A percentile compares a stretch with the other conserved stretches of the same genome.
These are phyloP conservation scores for Scytalidium lignicola DNA, from an alignment of 2,329 filamentous ascomycete genomes.

Conservation along the genomic window DNA sequence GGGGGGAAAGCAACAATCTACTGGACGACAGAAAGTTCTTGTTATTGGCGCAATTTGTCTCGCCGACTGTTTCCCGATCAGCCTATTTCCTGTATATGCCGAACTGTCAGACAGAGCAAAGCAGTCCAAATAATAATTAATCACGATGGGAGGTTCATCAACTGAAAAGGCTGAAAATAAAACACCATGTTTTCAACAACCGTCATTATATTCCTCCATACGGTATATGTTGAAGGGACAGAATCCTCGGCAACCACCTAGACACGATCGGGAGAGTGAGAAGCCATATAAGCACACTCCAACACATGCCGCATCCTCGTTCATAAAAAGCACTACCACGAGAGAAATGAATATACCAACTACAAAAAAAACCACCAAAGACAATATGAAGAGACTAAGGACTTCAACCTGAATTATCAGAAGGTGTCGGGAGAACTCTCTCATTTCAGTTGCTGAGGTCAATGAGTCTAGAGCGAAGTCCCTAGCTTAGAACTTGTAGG, in stretches of 20 bases:
- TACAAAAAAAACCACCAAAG: neutral
- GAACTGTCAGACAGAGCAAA: too few relatives aligned
- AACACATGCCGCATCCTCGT: constrained; percentile 13
- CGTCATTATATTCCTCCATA: constrained; percentile 2
- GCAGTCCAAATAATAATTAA: neutral
- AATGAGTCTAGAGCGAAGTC: too few relatives aligned
- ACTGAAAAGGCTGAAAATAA: neutral
- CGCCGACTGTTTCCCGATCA: too few relatives aligned
- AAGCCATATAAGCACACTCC: constrained; percentile 16
- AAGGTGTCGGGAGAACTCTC: neutral
- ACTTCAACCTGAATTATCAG: neutral
- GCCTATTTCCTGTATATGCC: too few relatives aligned
- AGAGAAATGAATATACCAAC: constrained; percentile 9
- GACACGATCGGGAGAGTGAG: constrained; percentile 7
- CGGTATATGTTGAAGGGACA: constrained; percentile 4
- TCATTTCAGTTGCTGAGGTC: too few relatives aligned
- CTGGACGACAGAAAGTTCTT: too few relatives aligned
- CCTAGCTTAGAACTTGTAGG: too few relatives aligned
- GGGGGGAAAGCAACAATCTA: too few relatives aligned
- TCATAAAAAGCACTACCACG: constrained; percentile 15
- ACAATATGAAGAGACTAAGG: neutral
- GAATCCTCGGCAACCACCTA: constrained; percentile 5
- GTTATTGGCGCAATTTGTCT: too few relatives aligned
- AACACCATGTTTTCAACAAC: neutral
- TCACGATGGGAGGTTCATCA: neutral